phyloP scores from a whole-genome alignment of 1,284 basidiomycete species.

The Cryptococcus sp. region DNA sequence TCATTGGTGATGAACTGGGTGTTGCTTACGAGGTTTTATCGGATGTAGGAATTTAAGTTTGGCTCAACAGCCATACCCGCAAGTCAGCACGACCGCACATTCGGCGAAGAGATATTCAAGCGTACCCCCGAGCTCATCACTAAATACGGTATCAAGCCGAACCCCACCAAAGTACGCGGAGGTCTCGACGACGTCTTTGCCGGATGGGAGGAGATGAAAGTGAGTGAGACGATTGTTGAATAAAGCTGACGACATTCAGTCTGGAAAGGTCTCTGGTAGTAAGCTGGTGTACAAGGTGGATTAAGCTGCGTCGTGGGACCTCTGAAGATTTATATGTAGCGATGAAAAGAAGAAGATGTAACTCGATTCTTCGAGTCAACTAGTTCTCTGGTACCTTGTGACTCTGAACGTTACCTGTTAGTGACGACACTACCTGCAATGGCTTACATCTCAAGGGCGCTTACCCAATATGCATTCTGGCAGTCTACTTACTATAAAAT shows the following conservation, averaged over 20 bases:
- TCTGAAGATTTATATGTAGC: too few relatives aligned
- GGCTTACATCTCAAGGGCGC: too few relatives aligned
- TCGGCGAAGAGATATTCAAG: slow-evolving; percentile 26
- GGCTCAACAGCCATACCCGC: slow-evolving; percentile 27
- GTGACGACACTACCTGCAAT: too few relatives aligned
- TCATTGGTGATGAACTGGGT: neutral
- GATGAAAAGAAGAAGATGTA: too few relatives aligned
- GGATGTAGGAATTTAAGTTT: slow-evolving; percentile 33
- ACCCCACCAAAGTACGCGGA: slow-evolving; percentile 30
- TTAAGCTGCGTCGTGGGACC: neutral
- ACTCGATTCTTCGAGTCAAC: too few relatives aligned
- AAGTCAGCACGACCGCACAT: slow-evolving; percentile 23
- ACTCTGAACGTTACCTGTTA: too few relatives aligned
- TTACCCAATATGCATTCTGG: too few relatives aligned
- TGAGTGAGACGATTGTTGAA: slow-evolving; percentile 2
- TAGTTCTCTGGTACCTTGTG: too few relatives aligned
- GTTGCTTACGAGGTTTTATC: neutral
- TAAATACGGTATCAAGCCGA: slow-evolving; percentile 30
- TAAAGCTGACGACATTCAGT: slow-evolving; percentile 2
- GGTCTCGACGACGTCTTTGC: slow-evolving; percentile 34
- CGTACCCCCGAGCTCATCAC: slow-evolving; percentile 28
- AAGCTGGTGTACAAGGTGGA: slow-evolving; percentile 26
- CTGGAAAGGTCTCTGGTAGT: slow-evolving; percentile 24
- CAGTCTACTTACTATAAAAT: too few relatives aligned
- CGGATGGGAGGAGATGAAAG: slow-evolving; percentile 33